phyloP scores from a whole-genome alignment of 352 stramenopile genomes.

The Globisporangium sylvaticum region DNA sequence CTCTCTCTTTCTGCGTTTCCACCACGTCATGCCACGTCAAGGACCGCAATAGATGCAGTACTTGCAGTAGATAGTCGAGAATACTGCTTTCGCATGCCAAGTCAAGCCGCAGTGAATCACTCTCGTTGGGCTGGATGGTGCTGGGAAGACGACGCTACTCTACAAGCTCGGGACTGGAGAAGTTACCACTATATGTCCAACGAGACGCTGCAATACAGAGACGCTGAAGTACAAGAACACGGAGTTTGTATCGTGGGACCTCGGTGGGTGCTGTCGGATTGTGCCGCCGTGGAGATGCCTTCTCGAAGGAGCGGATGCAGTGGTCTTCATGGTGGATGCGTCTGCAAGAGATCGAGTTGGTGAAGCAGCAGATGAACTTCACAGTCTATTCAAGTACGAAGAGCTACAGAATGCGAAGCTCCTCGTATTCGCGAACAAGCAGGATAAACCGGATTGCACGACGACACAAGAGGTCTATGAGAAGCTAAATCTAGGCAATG shows the following conservation, averaged over 20 bases:
- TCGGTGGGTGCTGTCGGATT: not conserved
- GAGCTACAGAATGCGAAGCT: constrained; percentile 38
- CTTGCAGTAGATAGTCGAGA: too few species aligned
- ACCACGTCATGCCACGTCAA: too few species aligned
- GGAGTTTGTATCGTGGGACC: constrained; percentile 30
- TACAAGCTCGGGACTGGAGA: not conserved
- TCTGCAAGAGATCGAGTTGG: constrained; percentile 48
- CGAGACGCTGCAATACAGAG: constrained; percentile 23
- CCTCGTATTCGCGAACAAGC: constrained; percentile 50
- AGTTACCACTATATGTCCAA: not conserved
- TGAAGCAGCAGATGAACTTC: constrained; percentile 38
- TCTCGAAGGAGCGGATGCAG: constrained; percentile 28
- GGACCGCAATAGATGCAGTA: too few species aligned
- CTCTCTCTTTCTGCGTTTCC: too few species aligned
- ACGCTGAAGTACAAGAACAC: constrained; percentile 62
- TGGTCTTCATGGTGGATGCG: constrained; percentile 87
- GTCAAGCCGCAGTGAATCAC: not conserved
- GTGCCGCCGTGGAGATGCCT: not conserved
- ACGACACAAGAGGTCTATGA: too few species aligned
- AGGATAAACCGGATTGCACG: too few species aligned
- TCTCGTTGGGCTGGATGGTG: not conserved
- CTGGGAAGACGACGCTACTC: not conserved
- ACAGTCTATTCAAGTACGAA: constrained; percentile 37
- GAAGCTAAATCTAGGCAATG: too few species aligned
- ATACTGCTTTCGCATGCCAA: too few species aligned